These are phyloP conservation scores for Graphilbum sp. DNA, from an alignment of 2,329 filamentous ascomycete genomes.

Conservation along the genomic window DNA sequence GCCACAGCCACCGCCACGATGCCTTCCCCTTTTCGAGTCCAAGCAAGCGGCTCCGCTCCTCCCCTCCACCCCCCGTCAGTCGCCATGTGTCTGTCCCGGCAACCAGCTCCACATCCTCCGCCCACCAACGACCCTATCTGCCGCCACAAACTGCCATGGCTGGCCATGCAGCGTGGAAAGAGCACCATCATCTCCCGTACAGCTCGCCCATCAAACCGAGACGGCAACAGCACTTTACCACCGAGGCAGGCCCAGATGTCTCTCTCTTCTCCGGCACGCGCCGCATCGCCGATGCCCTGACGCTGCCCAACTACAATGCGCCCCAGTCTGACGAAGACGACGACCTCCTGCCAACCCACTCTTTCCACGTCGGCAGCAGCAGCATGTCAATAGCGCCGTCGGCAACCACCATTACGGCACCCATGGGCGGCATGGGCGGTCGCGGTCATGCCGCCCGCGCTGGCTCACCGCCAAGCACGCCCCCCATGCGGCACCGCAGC, in stretches of 20 bases:
- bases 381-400: conserved; percentile 6
- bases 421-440: background rate
- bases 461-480: conserved; percentile 74
- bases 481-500: conserved; percentile 46
- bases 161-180: conserved; percentile 54
- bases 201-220: conserved; percentile 74
- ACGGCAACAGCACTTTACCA: conserved; percentile 59
- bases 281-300: conserved; percentile 47
- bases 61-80: conserved; percentile 31
- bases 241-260: conserved; percentile 51
- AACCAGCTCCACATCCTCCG: conserved; percentile 11
- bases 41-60: conserved; percentile 54
- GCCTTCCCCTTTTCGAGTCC: conserved; percentile 31
- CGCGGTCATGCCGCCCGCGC: conserved; percentile 25
- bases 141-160: conserved; percentile 10
- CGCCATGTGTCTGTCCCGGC: conserved; percentile 55
- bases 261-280: conserved; percentile 64
- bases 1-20: conserved; percentile 1
- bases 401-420: background rate
- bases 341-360: conserved; percentile 59
- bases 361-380: conserved; percentile 39
- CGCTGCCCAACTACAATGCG: conserved; percentile 40
- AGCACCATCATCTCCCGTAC: conserved; percentile 62
- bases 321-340: conserved; percentile 66
- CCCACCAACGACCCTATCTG: conserved; percentile 23